Evolutionary conservation across 2,329 filamentous ascomycete genomes (phyloP), one percentile per base, ranked within the genome.

Genomic region (Xylaria hypoxylon): DNA sequence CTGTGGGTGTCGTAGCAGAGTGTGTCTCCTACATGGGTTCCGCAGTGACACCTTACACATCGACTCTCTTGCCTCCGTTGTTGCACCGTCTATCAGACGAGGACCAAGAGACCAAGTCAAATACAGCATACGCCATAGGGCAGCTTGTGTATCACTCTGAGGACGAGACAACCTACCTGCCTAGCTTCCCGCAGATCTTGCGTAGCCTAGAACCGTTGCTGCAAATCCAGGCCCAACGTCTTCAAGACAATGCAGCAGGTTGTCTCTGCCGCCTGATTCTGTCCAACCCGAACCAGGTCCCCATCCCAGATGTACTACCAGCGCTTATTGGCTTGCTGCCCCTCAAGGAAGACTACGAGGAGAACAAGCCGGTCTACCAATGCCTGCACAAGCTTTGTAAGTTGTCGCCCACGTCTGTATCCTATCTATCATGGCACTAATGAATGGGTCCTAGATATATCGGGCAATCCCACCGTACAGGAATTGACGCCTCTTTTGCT

Each of bases 231-330:
- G 90, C 94, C 76, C 91, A 92, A 63, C 90, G 94, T 69, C 89
- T 96, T 71, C 89, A 94, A 68, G 96, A 98, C 81, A 99, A 99
- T 76, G 93, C 95, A 2, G 92, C 93, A 4, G 96, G 95, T 57
- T 97, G 95, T 79, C 85, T 98, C 50, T 91, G 89, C 77, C 91
- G 96, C 70, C 94, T 99, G 91, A 97, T 98, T 80, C 87, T 92
- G 78, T 92, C 92, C 75, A 90, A 97, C 80, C 90, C 92, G n/a
- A 89, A 95, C 72, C 88, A 87, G 72, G 90, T 96, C 10, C 94
- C 95, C 19, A 86, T 97, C 59, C 82, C 86, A 44, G 90, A 97
- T 67, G 92, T 97, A 22, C 87, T 99, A 1, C 94, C 95, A 28
- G 89, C 89, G 0, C 82, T 98, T 31, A 87, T 96, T 63, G 87